Evolutionary conservation across 1,284 basidiomycete genomes (phyloP).

Genomic region (Melampsora americana): DNA sequence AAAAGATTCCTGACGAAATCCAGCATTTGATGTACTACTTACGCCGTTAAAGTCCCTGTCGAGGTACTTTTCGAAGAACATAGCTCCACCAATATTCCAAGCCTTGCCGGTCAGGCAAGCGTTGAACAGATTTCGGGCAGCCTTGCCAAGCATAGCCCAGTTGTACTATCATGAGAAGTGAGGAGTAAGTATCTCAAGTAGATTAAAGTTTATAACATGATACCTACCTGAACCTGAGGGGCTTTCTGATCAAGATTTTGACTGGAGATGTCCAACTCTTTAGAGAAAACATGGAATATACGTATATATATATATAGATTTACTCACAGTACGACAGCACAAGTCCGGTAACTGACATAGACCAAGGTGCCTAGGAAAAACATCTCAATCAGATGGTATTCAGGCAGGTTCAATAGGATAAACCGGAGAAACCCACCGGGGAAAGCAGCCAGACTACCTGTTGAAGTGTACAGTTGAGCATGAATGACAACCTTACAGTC

Average conservation of each 20-base stretch:
- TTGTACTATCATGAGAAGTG: slow-evolving; percentile 14
- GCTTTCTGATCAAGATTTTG: slow-evolving; percentile 17
- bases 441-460: slow-evolving; percentile 8
- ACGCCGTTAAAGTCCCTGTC: slow-evolving; percentile 4
- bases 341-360: slow-evolving; percentile 26
- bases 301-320: neutral
- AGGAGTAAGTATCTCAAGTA: neutral
- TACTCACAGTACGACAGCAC: slow-evolving; percentile 19
- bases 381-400: too few relatives aligned
- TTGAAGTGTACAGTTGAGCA: slow-evolving; percentile 17
- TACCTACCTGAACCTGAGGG: slow-evolving; percentile 13
- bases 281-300: neutral
- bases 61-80: slow-evolving; percentile 15
- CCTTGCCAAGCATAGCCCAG: slow-evolving; percentile 16
- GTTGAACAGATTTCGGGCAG: neutral
- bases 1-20: too few relatives aligned
- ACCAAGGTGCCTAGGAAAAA: slow-evolving; percentile 11
- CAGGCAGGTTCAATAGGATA: too few relatives aligned
- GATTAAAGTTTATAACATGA: neutral
- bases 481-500: slow-evolving; percentile 15
- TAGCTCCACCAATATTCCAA: neutral
- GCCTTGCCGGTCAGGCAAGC: neutral
- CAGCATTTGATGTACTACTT: neutral
- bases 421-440: slow-evolving; percentile 1
- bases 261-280: neutral